phyloP scores from a whole-genome alignment of 2,329 filamentous ascomycete species.

The Fusarium phyllophilum region DNA sequence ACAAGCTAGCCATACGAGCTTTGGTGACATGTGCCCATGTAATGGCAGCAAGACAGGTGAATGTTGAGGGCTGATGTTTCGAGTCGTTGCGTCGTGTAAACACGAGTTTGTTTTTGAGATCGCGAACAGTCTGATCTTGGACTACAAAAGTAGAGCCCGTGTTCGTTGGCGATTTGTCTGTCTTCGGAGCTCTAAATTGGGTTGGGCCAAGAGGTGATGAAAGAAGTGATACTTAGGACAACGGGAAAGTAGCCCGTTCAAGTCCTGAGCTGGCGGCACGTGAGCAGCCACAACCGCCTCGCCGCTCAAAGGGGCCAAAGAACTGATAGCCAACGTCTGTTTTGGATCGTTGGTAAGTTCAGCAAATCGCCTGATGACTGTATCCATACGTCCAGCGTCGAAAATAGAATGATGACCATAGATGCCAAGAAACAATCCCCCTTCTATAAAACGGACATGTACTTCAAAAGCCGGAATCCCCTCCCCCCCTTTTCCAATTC shows the following conservation, averaged over 20 bases:
- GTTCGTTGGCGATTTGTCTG: fast-evolving
- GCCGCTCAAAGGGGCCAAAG: fast-evolving
- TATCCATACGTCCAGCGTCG: not conserved
- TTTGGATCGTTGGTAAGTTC: fast-evolving
- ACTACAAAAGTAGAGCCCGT: not conserved
- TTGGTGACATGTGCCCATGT: not conserved
- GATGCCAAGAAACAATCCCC: not conserved
- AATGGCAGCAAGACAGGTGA: not conserved
- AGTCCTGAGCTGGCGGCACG: fast-evolving
- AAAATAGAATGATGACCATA: not conserved
- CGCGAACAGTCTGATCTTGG: not conserved
- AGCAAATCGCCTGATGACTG: not conserved
- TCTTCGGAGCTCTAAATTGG: not conserved
- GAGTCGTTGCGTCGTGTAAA: fast-evolving
- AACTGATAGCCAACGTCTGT: fast-evolving
- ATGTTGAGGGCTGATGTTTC: not conserved
- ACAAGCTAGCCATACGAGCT: not conserved
- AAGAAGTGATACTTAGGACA: not conserved
- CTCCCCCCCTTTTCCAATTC: not conserved
- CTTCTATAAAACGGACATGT: not conserved
- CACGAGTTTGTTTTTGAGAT: not conserved
- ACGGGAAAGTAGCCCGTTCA: not conserved
- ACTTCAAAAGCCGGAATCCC: not conserved
- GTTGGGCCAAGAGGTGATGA: not conserved
- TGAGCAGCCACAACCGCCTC: fast-evolving